Evolutionary conservation across 305 asterid genomes (phyloP), one percentile per base, ranked within the genome.

Genomic region (Solanum hybrid): DNA sequence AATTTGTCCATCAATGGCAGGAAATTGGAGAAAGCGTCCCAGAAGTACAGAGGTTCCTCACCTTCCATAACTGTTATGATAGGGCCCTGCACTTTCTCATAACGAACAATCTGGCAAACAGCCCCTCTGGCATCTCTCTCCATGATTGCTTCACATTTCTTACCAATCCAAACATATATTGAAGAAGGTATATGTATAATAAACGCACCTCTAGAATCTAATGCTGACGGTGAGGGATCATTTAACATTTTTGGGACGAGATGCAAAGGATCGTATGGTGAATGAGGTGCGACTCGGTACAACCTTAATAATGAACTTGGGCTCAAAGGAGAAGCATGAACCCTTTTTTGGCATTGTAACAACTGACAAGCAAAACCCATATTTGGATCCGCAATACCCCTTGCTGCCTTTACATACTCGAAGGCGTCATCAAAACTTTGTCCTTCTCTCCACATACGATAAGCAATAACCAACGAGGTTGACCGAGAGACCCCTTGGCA

Each of bases 341-440:
- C 95, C 84, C 95, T 90, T 90, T 93, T 93, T 87, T 93, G 95
- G 88, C 95, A 93, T 68, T 93, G 95, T 57, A 93, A 85, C 86
- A 93, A 88, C 89, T 93, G 95, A 79, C 95, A 93, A 32, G 95
- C 94, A 88, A 93, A 93, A 88, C 95, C 95, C 95, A 93, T 93
- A 89, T 93, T 93, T 61, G 95, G 95, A 91, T 93, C 95, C 17
- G 94, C 95, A 32, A 93, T 93, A 31, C 94, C 93, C 90, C 95
- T 91, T 36, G 95, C 95, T 81, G 93, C 93, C 90, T 93, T 93
- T 76, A 93, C 95, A 88, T 92, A 92, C 90, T 92, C 93, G 86
- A 93, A 93, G 24, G 95, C 95, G 45, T 93, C 95, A 37, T 93
- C 95, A 76, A 93, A 93, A 90, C 94, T 93, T 89, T 92, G 94